phyloP scores from a whole-genome alignment of 805 yeast genomes.

The Saturnispora kantuleensis region DNA sequence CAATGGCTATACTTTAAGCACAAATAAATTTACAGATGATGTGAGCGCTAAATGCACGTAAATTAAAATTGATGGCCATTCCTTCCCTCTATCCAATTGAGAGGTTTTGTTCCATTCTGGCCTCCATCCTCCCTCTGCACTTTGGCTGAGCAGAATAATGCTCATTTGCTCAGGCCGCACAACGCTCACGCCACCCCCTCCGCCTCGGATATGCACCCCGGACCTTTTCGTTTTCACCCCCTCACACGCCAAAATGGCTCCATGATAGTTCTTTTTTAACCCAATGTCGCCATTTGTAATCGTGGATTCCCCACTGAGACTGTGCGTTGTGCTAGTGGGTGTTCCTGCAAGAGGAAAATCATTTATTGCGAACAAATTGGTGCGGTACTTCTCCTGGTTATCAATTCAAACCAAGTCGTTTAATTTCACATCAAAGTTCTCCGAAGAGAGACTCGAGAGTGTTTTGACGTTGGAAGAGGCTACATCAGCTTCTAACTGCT shows the following conservation, averaged over 20 bases:
- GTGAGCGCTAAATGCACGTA: too few relatives aligned
- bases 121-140: too few relatives aligned
- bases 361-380: conserved; percentile 87
- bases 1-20: too few relatives aligned
- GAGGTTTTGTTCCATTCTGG: too few relatives aligned
- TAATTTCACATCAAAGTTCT: conserved; percentile 80
- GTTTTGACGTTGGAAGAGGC: conserved; percentile 57
- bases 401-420: conserved; percentile 80
- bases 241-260: background rate
- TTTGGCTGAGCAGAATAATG: too few relatives aligned
- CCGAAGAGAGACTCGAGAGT: conserved; percentile 44
- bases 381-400: conserved; percentile 86
- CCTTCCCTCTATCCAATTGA: too few relatives aligned
- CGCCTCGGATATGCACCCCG: background rate
- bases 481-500: conserved; percentile 51
- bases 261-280: background rate
- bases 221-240: too few relatives aligned
- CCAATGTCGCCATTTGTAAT: conserved; percentile 48
- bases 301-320: conserved; percentile 56
- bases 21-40: too few relatives aligned
- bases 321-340: conserved; percentile 86
- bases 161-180: too few relatives aligned
- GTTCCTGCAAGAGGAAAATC: conserved; percentile 90
- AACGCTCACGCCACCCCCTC: too few relatives aligned
- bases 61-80: too few relatives aligned